Conservation (phyloP, 495 filamentous ascomycete genomes). For the Friedmanniomyces simplex region DNA sequence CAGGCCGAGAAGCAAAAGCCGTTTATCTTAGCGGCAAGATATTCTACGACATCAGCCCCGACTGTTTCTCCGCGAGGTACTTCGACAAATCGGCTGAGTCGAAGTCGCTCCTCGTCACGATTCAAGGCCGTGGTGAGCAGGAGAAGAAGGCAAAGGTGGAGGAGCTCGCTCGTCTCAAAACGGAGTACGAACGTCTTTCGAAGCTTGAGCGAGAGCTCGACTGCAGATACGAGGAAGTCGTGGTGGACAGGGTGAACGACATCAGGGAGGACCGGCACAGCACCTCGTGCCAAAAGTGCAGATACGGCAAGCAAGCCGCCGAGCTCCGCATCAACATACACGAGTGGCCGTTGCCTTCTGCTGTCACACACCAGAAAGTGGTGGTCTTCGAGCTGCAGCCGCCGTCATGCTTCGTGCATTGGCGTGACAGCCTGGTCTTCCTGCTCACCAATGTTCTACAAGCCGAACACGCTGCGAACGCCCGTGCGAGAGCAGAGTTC, state of each 20-base stretch:
- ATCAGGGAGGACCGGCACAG: constrained; percentile 17
- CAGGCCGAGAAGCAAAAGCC: constrained; percentile 17
- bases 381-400: constrained; percentile 49
- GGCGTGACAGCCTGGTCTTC: constrained; percentile 43
- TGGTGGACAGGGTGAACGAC: background rate
- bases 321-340: constrained; percentile 41
- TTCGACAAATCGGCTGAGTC: constrained; percentile 40
- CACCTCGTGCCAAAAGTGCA: constrained; percentile 28
- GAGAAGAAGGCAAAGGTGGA: constrained; percentile 32
- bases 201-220: constrained; percentile 6
- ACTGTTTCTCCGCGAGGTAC: constrained; percentile 45
- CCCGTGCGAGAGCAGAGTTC: background rate
- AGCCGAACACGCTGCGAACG: background rate
- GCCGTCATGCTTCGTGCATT: constrained; percentile 37
- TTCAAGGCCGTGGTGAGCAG: constrained; percentile 31
- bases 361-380: constrained; percentile 31
- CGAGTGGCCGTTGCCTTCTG: constrained; percentile 53
- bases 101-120: constrained; percentile 32
- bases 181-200: constrained; percentile 31
- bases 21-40: constrained; percentile 21
- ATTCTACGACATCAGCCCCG: constrained; percentile 27
- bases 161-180: constrained; percentile 34
- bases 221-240: constrained; percentile 27
- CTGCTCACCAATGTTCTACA: constrained; percentile 27
- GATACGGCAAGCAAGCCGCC: constrained; percentile 20